Evolutionary conservation across 768 basidiomycete genomes (phyloP), one percentile per base, ranked within the genome.

Genomic region (Daedalea quercina): DNA sequence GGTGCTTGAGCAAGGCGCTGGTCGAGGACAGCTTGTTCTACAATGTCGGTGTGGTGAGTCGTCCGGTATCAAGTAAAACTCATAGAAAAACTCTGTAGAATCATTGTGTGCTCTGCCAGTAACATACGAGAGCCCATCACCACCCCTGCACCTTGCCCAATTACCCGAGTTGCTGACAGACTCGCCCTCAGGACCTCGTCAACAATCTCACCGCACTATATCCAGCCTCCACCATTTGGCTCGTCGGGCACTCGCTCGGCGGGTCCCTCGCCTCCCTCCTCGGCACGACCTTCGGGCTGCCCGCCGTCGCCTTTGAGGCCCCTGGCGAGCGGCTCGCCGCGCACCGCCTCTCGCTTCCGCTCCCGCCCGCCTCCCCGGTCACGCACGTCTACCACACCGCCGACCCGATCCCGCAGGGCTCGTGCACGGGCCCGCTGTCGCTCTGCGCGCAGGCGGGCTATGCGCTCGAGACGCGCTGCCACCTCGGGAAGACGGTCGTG

Each of bases 21-120:
- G 73, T 93, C 51, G 75, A 90, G 65, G 94, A 97, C 54, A 90
- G 86, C 60, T 69, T 96, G n/a, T 97, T 97, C 70, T 96, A 96
- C 66, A 85, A 87, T 1, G 74, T 87, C 34, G 95, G 93, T 24
- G 82, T 91, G 44, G 89, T 91, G 56, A 70, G 86, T 75, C 19
- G 24, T 53, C 2, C 25, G 31, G 11, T n/a, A n/a, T n/a, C n/a
- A n/a, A n/a, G n/a, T n/a, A n/a, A n/a, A n/a, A n/a, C n/a, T n/a
- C n/a, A n/a, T n/a, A n/a, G n/a, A n/a, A n/a, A n/a, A n/a, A n/a
- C n/a, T n/a, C n/a, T n/a, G n/a, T n/a, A n/a, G n/a, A n/a, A n/a
- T n/a, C n/a, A n/a, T n/a, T n/a, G n/a, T n/a, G n/a, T 31, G 28
- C 28, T 31, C 28, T 31, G 28, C 11, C n/a, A n/a, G n/a, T n/a